These are phyloP conservation scores for Cryptococcus amylolentus DNA, from an alignment of 1,284 basidiomycete genomes.

Conservation along the genomic window DNA sequence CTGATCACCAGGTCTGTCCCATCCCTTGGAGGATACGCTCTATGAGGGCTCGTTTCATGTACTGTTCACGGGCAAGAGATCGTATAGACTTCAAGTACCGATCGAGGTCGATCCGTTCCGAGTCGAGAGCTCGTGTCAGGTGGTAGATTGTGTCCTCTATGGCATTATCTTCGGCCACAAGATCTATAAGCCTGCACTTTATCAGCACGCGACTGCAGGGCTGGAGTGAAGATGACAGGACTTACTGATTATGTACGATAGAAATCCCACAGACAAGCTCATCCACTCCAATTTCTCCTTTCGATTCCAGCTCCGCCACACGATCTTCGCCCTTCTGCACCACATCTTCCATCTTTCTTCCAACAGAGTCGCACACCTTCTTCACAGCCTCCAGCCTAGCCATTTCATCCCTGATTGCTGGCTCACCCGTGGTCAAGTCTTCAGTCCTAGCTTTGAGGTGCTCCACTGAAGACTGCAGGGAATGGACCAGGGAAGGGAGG, in stretches of 20 bases:
- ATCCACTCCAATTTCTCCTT: constrained; percentile 61
- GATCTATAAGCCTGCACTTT: constrained; percentile 71
- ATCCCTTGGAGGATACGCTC: constrained; percentile 76
- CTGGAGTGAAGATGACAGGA: constrained; percentile 18
- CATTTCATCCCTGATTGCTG: constrained; percentile 93
- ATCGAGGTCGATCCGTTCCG: constrained; percentile 87
- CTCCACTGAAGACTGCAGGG: constrained; percentile 65
- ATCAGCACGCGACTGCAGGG: background rate
- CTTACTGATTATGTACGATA: constrained; percentile 93
- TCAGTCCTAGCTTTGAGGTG: constrained; percentile 72
- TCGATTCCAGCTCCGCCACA: constrained; percentile 49
- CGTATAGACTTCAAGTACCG: constrained; percentile 86
- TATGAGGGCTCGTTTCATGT: constrained; percentile 66
- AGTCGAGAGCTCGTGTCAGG: constrained; percentile 86
- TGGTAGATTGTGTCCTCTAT: constrained; percentile 99
- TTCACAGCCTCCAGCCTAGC: constrained; percentile 90
- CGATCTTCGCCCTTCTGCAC: constrained; percentile 69
- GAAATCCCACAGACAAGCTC: constrained; percentile 91
- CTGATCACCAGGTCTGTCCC: constrained; percentile 52
- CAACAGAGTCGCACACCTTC: constrained; percentile 80
- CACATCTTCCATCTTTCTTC: constrained; percentile 61
- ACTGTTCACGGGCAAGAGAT: constrained; percentile 87
- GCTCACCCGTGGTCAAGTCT: constrained; percentile 82
- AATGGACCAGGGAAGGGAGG: constrained; percentile 62
- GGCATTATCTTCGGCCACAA: constrained; percentile 97